Evolutionary conservation across 495 filamentous ascomycete species (phyloP).

Genomic region (Hyaloscypha hepaticicola): DNA sequence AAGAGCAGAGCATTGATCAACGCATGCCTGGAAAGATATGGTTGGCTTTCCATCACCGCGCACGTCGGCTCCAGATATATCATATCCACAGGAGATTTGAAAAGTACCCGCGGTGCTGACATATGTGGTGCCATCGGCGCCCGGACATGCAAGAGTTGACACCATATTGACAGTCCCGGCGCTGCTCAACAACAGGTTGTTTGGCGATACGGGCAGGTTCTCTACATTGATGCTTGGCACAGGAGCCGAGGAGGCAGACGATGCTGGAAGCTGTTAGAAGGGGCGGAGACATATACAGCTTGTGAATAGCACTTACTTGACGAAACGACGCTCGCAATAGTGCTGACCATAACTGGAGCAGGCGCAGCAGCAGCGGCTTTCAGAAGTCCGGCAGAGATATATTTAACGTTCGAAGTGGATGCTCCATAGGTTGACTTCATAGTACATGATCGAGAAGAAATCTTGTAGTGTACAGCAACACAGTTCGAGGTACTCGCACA

Average conservation of each 20-base stretch:
- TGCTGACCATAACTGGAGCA: neutral
- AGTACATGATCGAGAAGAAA: neutral
- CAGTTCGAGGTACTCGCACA: neutral
- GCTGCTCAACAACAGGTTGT: neutral
- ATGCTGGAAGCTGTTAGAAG: neutral
- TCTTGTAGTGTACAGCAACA: neutral
- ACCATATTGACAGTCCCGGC: neutral
- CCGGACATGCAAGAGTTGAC: neutral
- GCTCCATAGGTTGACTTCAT: neutral
- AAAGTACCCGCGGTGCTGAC: neutral
- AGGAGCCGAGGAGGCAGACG: neutral
- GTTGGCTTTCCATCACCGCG: constrained; percentile 5
- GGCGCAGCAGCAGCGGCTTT: neutral
- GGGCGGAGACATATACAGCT: neutral
- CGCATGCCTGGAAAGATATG: constrained; percentile 17
- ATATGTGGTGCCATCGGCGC: neutral
- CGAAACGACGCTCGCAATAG: neutral
- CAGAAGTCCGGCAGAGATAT: neutral
- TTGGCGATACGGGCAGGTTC: neutral
- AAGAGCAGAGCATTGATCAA: neutral
- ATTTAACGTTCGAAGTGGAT: neutral
- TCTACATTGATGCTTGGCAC: neutral
- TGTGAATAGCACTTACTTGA: neutral
- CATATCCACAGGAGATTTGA: neutral
- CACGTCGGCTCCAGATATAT: neutral